Base-by-base conservation (phyloP, 345 rosid species). In the Rhizophora mangle region DNA sequence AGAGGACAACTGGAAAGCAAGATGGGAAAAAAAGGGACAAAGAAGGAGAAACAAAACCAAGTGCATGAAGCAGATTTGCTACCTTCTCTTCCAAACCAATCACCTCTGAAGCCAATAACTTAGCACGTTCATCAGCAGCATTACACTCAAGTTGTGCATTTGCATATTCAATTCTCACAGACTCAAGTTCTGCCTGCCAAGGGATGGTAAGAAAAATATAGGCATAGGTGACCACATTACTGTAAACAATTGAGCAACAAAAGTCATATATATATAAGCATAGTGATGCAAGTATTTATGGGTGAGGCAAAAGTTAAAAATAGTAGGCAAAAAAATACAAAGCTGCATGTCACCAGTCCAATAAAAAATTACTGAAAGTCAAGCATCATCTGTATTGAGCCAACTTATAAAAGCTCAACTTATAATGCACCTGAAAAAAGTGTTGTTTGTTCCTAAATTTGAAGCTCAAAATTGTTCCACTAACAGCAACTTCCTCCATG, bases 51-150 rank as follows among this genome's bases (percentile, higher is more conserved):
- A 39, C 20, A 56, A 71, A 54, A 15, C 26, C 58, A 32, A 43
- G 5, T 43, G 49, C 18, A 43, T 43, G 18, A 3, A 43, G 16
- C 49, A 43, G 16, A 43, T 43, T 10, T 13, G 49, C 49, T 85
- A 95, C 99, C 98, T 96, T 96, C 83, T 96, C 99, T 85, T 96
- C 99, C 83, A 96, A 88, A 69, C 93, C 86, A 53, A 96, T 92
- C 71, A 92, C 99, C 84, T 96, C 99, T 57, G 98, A 84, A 75
- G 99, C 98, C 80, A 92, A 80, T 76, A 96, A 82, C 54, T 87
- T 90, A 47, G 97, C 89, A n/a, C 98, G 89, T 75, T 90, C 98
- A 80, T 96, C 97, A 69, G 97, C 91, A 57, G 97, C 99, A 77
- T 67, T 84, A 68, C 97, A 90, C 75, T 96, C 97, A 37, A 96